Evolutionary conservation across 2,329 filamentous ascomycete species (phyloP), one percentile per base, ranked within the genome.

Genomic region (Thermothelomyces thermophilus): DNA sequence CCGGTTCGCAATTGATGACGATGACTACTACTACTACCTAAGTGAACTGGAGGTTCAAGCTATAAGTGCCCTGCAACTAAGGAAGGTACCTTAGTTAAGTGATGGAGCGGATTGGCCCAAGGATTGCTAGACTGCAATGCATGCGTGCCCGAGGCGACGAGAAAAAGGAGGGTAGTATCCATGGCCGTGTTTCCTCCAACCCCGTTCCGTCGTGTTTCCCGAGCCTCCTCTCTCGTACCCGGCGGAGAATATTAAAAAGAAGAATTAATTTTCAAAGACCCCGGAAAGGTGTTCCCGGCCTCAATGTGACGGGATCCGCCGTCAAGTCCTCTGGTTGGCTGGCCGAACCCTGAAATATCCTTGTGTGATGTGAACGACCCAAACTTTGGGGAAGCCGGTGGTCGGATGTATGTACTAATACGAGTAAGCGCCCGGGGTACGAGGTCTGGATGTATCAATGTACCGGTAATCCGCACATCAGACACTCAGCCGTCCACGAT

Each of bases 331-430:
- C 3, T 48, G 39, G 50, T 53, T 53, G 51, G 47, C 35, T 41
- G 3, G 14, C 22, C 19, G 5, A 9, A 11, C 11, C 31, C 40
- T 41, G 44, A 50, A 48, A 53, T 47, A 30, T 28, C 14, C 20
- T 17, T 42, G 50, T 52, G 50, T n/a, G 40, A 48, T 53, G 43
- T 30, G 35, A 45, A 20, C 8, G 20, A 35, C 24, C 39, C 39
- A 50, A 26, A 7, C 28, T 36, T 33, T 24, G 17, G 37, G 39
- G n/a, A 34, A 35, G 33, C 33, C 6, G 16, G 24, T 7, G 33
- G 17, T 17, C 13, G 9, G 11, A 22, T 30, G 34, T n/a, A n/a
- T n/a, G n/a, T n/a, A n/a, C n/a, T n/a, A n/a, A n/a, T n/a, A n/a
- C n/a, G n/a, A n/a, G n/a, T 33, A 49, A 49, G 41, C 47, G 47